These are phyloP conservation scores for Pseudogymnoascus sp. DNA, from an alignment of 2,329 filamentous ascomycete genomes.

Conservation along the genomic window DNA sequence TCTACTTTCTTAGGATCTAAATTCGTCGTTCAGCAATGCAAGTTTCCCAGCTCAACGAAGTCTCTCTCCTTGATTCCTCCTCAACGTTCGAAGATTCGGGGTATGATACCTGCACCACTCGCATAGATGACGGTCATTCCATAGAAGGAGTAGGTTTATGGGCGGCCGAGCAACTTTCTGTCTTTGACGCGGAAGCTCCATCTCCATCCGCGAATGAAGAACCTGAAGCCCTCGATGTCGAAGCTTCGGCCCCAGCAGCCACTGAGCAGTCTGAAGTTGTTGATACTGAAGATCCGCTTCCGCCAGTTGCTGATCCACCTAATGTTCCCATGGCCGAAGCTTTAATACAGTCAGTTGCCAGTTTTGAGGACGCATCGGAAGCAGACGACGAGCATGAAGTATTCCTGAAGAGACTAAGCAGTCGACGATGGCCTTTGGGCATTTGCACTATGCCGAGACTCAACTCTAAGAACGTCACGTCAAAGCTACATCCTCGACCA, in stretches of 20 bases:
- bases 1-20: neutral
- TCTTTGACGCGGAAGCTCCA: neutral
- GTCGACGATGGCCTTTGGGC: neutral
- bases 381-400: neutral
- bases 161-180: neutral
- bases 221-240: neutral
- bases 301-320: neutral
- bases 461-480: slow-evolving; percentile 16
- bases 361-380: neutral
- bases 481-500: slow-evolving; percentile 20
- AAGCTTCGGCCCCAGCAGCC: neutral
- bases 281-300: neutral
- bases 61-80: neutral
- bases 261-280: neutral
- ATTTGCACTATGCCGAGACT: slow-evolving; percentile 13
- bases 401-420: slow-evolving; percentile 4
- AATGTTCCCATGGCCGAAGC: neutral
- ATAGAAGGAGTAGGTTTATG: slow-evolving; percentile 1
- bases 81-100: neutral
- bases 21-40: neutral
- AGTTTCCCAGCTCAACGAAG: neutral
- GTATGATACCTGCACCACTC: slow-evolving; percentile 4
- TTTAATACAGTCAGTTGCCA: neutral
- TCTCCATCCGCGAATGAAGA: neutral
- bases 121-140: neutral